Base-by-base conservation (phyloP, 2,329 filamentous ascomycete genomes). In the Hypoxylon sp. region DNA sequence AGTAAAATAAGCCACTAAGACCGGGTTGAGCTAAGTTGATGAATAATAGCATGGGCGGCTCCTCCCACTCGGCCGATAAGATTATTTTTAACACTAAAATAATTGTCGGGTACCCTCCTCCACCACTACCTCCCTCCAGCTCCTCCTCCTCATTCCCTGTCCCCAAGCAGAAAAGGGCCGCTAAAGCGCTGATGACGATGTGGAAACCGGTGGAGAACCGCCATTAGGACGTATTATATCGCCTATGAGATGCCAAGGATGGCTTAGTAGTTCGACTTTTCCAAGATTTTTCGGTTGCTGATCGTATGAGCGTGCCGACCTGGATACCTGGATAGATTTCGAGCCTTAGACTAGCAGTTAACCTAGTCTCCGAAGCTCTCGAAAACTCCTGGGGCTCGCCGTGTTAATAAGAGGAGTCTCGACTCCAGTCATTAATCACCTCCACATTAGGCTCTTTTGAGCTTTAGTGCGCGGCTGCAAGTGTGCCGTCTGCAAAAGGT, bases 401-500 rank as follows among this genome's bases (percentile, higher is more conserved):
- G 54, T 29, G 27, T 60, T 68, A 50, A 67, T 59, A 64, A 55
- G 32, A 62, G 21, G 52, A 64, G 55, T 68, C 65, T 62, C 39
- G 65, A 70, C 54, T 64, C 55, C 48, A 60, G 55, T 60, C 65
- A 21, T 63, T 56, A 68, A 66, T 63, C 61, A 62, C 35, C 39
- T 57, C 53, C 15, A 57, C 50, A 65, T 67, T 65, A 63, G 62
- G 64, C 57, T 66, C 46, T 60, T 68, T 63, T 31, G 44, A 56
- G 55, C 59, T 42, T 62, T 71, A 66, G 69, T 62, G 63, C 58
- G 55, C 67, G 67, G 63, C 61, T 71, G 19, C 67, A 70, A 57
- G 62, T 62, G 71, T 71, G 62, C 71, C 72, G 60, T 56, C 68
- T 67, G 67, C 65, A 69, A 69, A 75, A 75, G 73, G 70, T 75